Evolutionary conservation across 768 basidiomycete species (phyloP), one percentile per base, ranked within the genome.

Genomic region (Coprinopsis strossmayeri): DNA sequence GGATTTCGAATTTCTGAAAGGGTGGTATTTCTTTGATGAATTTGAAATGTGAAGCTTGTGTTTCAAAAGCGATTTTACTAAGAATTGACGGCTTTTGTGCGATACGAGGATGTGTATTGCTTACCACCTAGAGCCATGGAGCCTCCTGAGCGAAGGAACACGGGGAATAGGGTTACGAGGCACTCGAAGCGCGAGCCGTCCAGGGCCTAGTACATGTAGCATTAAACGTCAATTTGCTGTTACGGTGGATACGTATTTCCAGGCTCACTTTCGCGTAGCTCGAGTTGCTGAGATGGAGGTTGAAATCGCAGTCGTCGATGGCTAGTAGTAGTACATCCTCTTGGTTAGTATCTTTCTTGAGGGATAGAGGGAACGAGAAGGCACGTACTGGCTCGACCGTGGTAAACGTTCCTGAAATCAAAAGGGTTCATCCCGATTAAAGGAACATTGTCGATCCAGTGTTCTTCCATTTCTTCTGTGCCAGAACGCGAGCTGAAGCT

Each of bases 211-310:
- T n/a, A n/a, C n/a, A n/a, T n/a, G n/a, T n/a, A n/a, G n/a, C n/a
- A n/a, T n/a, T n/a, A n/a, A n/a, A n/a, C n/a, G n/a, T n/a, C n/a
- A n/a, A n/a, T n/a, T n/a, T n/a, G n/a, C n/a, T n/a, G n/a, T n/a
- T n/a, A n/a, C n/a, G n/a, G n/a, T n/a, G n/a, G n/a, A n/a, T n/a
- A n/a, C n/a, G n/a, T n/a, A n/a, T n/a, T n/a, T 32, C 15, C 9
- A 7, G 17, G 56, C 67, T 13, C 49, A 78, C 84, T 71, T 87
- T 89, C 3, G 84, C 77, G 53, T 91, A 91, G 45, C 79, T 82
- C 0, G 87, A 88, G 58, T 91, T 91, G 61, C 85, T 88, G 50
- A 91, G 69, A 58, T 91, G 88, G 11, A 74, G 60, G 58, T 86
- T 79, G 57, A 81, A 82, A 62, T 91, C 89, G 35, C 75, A 73